phyloP scores from a whole-genome alignment of 2,329 filamentous ascomycete species.

The Penicillium paneum region DNA sequence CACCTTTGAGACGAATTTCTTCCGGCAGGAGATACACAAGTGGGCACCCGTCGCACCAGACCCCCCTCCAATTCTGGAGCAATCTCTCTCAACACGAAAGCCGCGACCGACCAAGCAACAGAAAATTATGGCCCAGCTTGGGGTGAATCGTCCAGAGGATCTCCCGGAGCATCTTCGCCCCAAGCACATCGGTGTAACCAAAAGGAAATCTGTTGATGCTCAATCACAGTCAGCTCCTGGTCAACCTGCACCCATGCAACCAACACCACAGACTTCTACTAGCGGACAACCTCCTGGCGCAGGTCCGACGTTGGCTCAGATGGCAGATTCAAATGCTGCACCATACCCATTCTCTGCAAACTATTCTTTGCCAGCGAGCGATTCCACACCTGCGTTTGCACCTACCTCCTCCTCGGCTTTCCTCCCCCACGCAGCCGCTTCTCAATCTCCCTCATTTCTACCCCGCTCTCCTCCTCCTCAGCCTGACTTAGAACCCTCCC shows the following conservation, averaged over 20 bases:
- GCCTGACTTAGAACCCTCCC: conserved; percentile 35
- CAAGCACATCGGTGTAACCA: conserved; percentile 66
- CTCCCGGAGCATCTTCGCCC: conserved; percentile 77
- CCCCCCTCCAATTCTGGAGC: conserved; percentile 78
- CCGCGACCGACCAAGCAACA: conserved; percentile 95
- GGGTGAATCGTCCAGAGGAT: conserved; percentile 86
- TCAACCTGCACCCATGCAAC: conserved; percentile 31
- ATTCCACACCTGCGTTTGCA: conserved; percentile 38
- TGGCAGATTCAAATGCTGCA: conserved; percentile 29
- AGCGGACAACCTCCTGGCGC: conserved; percentile 30
- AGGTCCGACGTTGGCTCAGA: conserved; percentile 34
- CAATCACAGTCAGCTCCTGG: conserved; percentile 16
- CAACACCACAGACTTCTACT: conserved; percentile 31
- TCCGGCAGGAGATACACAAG: conserved; percentile 91
- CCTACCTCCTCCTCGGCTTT: conserved; percentile 37
- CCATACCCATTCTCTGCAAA: conserved; percentile 41
- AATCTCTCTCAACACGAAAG: conserved; percentile 88
- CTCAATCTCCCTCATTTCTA: conserved; percentile 39
- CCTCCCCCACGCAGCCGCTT: conserved; percentile 34
- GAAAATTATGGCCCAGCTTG: conserved; percentile 85
- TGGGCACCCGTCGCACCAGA: conserved; percentile 87
- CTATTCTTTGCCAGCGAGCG: conserved; percentile 37
- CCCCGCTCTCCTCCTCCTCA: conserved; percentile 40
- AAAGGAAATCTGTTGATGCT: conserved; percentile 65
- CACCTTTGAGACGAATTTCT: conserved; percentile 93